These are phyloP conservation scores for Sugiyamaella japonica DNA, from an alignment of 1,139 yeast genomes.

Conservation along the genomic window DNA sequence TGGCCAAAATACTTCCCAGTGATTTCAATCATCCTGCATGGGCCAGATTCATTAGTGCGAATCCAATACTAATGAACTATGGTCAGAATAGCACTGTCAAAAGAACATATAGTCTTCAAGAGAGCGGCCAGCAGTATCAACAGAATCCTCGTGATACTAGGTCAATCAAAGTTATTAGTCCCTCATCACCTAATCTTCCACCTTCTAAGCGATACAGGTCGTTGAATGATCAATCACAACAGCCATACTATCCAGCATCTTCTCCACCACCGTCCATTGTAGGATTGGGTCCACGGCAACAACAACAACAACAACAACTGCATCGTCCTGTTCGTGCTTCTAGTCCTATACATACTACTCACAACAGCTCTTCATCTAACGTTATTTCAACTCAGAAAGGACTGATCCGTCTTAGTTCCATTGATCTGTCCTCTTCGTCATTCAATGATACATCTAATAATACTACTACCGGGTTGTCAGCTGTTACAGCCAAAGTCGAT, in stretches of 20 bases:
- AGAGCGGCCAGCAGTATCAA: background rate
- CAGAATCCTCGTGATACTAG: background rate
- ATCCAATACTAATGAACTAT: background rate
- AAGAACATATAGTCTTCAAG: slow-evolving; percentile 4
- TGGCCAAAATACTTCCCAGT: slow-evolving; percentile 24
- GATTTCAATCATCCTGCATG: slow-evolving; percentile 30
- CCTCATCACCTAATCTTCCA: slow-evolving; percentile 4
- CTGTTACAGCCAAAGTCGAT: background rate
- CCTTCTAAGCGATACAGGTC: slow-evolving; percentile 21
- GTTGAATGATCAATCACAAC: slow-evolving; percentile 11
- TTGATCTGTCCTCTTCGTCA: slow-evolving; percentile 9
- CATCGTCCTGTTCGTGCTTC: slow-evolving; percentile 4
- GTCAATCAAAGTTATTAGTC: background rate
- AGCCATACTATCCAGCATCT: slow-evolving; percentile 25
- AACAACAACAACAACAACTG: background rate
- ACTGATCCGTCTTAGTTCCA: slow-evolving; percentile 7
- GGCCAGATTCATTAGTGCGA: slow-evolving; percentile 22
- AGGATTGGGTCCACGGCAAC: background rate
- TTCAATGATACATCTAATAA: background rate
- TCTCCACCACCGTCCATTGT: slow-evolving; percentile 22
- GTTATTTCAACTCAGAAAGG: slow-evolving; percentile 7
- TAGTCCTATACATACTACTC: slow-evolving; percentile 7
- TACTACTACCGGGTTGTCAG: background rate
- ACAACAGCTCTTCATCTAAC: slow-evolving; percentile 2
- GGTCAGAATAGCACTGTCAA: background rate